Evolutionary conservation across 495 filamentous ascomycete species (phyloP).

Genomic region (Penicillium maclennaniae): DNA sequence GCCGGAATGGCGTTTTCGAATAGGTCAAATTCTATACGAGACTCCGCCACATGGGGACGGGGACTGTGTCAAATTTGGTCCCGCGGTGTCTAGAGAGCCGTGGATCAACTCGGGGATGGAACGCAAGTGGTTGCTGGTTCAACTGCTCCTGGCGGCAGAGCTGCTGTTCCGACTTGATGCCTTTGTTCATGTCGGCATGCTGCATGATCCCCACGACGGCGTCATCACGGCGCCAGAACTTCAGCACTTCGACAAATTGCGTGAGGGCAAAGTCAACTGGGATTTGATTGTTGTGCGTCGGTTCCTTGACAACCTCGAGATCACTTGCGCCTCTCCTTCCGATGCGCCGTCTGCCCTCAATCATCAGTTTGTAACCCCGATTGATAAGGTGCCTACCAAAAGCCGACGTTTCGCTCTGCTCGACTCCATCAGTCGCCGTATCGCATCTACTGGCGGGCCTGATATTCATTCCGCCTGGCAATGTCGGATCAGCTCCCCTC

Average conservation of each 20-base stretch:
- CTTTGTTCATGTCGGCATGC: conserved; percentile 53
- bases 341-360: neutral
- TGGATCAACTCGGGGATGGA: conserved; percentile 44
- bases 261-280: conserved; percentile 71
- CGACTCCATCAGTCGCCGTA: conserved; percentile 24
- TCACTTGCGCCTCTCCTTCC: conserved; percentile 25
- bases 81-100: conserved; percentile 29
- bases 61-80: conserved; percentile 41
- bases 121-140: conserved; percentile 74
- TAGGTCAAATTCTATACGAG: conserved; percentile 81
- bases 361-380: neutral
- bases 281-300: conserved; percentile 70
- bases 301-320: conserved; percentile 70
- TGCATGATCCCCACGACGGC: conserved; percentile 44
- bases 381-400: conserved; percentile 25
- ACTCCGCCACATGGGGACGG: conserved; percentile 47
- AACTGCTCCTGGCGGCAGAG: conserved; percentile 74
- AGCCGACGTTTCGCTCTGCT: conserved; percentile 24
- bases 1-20: conserved; percentile 73
- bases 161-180: conserved; percentile 71
- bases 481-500: conserved; percentile 35
- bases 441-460: conserved; percentile 7
- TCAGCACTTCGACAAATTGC: conserved; percentile 58
- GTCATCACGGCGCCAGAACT: conserved; percentile 56
- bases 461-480: conserved; percentile 33